Percentiles rank a stretch among this genome's conserved stretches.
Evolutionary conservation across 2,329 filamentous ascomycete genomes (phyloP).

Genomic region (Exophiala spinifera): DNA sequence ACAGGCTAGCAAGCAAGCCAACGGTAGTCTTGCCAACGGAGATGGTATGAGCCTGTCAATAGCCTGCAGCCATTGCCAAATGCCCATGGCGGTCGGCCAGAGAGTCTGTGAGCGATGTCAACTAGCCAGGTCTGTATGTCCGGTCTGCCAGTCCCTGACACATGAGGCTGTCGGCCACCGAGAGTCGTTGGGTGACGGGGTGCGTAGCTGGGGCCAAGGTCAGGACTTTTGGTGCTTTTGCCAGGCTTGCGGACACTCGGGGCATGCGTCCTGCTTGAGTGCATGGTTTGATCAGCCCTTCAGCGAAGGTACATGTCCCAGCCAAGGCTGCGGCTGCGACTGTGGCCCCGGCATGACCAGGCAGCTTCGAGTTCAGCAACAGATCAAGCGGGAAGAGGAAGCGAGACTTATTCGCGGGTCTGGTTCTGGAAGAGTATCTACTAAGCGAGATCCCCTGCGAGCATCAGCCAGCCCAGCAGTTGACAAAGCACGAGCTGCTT

Average conservation of each 20-base stretch:
- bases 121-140: slow-evolving; percentile 38
- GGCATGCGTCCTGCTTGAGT: slow-evolving; percentile 56
- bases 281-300: slow-evolving; percentile 53
- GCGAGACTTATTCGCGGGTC: slow-evolving; percentile 27
- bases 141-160: slow-evolving; percentile 48
- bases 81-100: slow-evolving; percentile 13
- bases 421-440: slow-evolving; percentile 36
- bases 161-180: neutral
- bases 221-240: slow-evolving; percentile 54
- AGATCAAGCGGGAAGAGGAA: slow-evolving; percentile 32
- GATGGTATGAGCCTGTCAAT: slow-evolving; percentile 13
- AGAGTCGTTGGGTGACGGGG: neutral
- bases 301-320: slow-evolving; percentile 56
- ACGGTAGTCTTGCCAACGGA: slow-evolving; percentile 13
- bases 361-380: slow-evolving; percentile 38
- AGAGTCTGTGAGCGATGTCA: slow-evolving; percentile 24
- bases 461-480: slow-evolving; percentile 46
- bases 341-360: slow-evolving; percentile 52
- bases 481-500: slow-evolving; percentile 44
- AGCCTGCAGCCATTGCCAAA: slow-evolving; percentile 23
- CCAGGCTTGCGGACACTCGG: slow-evolving; percentile 59
- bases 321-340: slow-evolving; percentile 58
- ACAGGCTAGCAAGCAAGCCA: slow-evolving; percentile 8
- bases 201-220: slow-evolving; percentile 7
- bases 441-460: slow-evolving; percentile 45